phyloP scores from a whole-genome alignment of 2,329 filamentous ascomycete species.

The Aspergillus uvarum region DNA sequence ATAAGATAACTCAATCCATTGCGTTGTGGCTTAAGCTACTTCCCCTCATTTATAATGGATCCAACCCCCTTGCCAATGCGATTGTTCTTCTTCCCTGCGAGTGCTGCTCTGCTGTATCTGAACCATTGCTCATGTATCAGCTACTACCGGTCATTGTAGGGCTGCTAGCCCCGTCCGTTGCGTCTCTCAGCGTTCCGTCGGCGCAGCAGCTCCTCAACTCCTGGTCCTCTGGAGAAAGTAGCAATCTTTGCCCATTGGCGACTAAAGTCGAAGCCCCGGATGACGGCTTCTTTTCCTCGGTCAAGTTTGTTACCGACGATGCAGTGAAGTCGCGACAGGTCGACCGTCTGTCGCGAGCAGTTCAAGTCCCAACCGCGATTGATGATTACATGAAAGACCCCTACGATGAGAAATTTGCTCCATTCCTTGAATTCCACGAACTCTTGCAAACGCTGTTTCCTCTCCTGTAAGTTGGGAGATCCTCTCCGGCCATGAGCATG shows the following conservation, averaged over 20 bases:
- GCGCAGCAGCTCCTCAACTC: constrained; percentile 25
- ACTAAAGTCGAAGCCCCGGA: constrained; percentile 26
- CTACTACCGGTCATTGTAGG: constrained; percentile 5
- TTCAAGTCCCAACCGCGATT: constrained; percentile 54
- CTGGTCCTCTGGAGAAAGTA: not conserved
- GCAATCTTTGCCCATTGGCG: constrained; percentile 32
- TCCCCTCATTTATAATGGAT: constrained; percentile 2
- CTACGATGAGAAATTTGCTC: constrained; percentile 60
- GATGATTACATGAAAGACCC: constrained; percentile 42
- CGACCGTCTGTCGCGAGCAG: constrained; percentile 54
- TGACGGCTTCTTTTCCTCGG: constrained; percentile 30
- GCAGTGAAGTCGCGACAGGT: constrained; percentile 43
- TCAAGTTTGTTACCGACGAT: constrained; percentile 31
- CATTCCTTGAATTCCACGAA: constrained; percentile 55
- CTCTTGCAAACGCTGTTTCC: constrained; percentile 56
- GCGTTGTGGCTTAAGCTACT: not conserved
- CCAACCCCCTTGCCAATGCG: not conserved
- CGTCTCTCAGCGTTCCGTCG: constrained; percentile 25
- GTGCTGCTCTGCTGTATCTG: not conserved
- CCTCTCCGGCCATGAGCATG: not conserved
- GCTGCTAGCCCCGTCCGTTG: constrained; percentile 13
- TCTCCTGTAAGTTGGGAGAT: constrained; percentile 38
- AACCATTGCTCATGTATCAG: not conserved
- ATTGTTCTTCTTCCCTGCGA: not conserved
- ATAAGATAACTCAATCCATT: constrained; percentile 5